These are phyloP conservation scores for Microsporum audouinii DNA, from an alignment of 2,329 filamentous ascomycete genomes.

Conservation along the genomic window DNA sequence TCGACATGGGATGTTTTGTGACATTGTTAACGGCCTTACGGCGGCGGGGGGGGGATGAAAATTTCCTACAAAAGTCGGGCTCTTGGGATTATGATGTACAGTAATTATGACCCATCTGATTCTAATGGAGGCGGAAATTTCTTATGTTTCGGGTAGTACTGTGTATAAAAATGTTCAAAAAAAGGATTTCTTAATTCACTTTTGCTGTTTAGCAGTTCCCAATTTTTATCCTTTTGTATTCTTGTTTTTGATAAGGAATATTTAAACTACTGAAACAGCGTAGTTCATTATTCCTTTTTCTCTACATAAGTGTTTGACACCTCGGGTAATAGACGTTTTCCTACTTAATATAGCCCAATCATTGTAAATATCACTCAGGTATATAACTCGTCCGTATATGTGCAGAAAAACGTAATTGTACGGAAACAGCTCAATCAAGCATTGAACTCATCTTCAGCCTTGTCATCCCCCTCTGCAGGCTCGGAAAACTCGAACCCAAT, in stretches of 20 bases:
- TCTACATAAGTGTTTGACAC: not conserved
- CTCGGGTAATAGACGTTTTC: not conserved
- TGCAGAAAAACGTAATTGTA: not conserved
- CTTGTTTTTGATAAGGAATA: not conserved
- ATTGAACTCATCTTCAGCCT: slow-evolving; percentile 7
- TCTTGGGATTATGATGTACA: not conserved
- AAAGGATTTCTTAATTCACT: not conserved
- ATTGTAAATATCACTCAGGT: not conserved
- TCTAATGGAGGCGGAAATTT: not conserved
- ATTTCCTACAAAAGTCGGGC: not conserved
- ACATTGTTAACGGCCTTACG: not conserved
- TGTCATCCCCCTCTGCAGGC: not conserved
- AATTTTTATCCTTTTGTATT: not conserved
- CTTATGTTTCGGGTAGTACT: not conserved
- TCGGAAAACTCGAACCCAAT: slow-evolving; percentile 37
- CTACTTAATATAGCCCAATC: not conserved
- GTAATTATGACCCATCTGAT: not conserved
- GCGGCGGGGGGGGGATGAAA: not conserved
- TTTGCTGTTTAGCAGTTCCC: not conserved
- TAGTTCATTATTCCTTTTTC: not conserved
- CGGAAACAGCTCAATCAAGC: slow-evolving; percentile 5
- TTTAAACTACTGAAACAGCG: not conserved
- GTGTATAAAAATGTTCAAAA: not conserved
- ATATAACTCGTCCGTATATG: not conserved
- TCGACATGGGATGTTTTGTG: not conserved